phyloP scores from a whole-genome alignment of 2,329 filamentous ascomycete genomes.

The Paraconiothyrium sp. region DNA sequence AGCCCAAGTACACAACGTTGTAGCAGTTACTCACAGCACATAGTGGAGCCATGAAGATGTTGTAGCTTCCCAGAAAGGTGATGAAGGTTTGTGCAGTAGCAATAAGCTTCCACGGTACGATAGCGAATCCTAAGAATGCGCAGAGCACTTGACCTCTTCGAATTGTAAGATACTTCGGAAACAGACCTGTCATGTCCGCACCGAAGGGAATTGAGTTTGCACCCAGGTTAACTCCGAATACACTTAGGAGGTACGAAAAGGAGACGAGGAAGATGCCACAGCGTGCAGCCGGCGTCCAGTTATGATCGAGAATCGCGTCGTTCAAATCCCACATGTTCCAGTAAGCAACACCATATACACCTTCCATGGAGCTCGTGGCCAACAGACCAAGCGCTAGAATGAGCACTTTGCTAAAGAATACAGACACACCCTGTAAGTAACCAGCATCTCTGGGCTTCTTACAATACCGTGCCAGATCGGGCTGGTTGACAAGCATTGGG shows the following conservation, averaged over 20 bases:
- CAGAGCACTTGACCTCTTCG: constrained; percentile 55
- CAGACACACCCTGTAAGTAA: constrained; percentile 44
- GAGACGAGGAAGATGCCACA: constrained; percentile 53
- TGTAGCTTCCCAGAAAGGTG: constrained; percentile 55
- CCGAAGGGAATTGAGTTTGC: constrained; percentile 55
- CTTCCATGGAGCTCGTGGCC: constrained; percentile 50
- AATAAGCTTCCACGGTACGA: constrained; percentile 57
- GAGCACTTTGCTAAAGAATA: constrained; percentile 51
- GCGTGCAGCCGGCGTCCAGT: constrained; percentile 47
- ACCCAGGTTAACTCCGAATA: constrained; percentile 56
- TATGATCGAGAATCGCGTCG: constrained; percentile 53
- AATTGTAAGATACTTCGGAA: constrained; percentile 56
- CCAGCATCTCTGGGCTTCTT: constrained; percentile 43
- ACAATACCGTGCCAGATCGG: constrained; percentile 54
- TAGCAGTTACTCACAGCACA: constrained; percentile 25
- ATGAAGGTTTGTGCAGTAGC: constrained; percentile 53
- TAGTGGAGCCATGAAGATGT: constrained; percentile 55
- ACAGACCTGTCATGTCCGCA: constrained; percentile 53
- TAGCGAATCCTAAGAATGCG: constrained; percentile 46
- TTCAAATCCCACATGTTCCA: constrained; percentile 60
- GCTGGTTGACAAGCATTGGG: constrained; percentile 53
- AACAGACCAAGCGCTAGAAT: constrained; percentile 54
- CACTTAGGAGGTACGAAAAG: constrained; percentile 50
- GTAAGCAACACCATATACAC: constrained; percentile 49
- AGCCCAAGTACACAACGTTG: not conserved